phyloP scores from a whole-genome alignment of 768 basidiomycete genomes.

The Ramaria sp. region DNA sequence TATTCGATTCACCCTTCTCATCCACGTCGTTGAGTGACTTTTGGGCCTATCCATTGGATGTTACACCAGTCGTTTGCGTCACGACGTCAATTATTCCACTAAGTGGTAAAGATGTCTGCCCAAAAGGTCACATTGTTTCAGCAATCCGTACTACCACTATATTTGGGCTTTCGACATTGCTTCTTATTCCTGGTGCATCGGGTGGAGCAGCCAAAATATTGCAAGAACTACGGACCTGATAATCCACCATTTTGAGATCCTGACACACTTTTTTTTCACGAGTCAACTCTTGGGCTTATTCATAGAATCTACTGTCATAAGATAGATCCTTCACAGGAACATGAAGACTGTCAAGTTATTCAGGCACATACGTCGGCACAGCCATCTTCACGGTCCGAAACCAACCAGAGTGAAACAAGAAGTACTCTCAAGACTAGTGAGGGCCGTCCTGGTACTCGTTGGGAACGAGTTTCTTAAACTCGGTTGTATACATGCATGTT shows the following conservation, averaged over 20 bases:
- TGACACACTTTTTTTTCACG: not conserved
- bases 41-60: constrained; percentile 3
- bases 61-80: not conserved
- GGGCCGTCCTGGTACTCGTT: not conserved
- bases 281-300: constrained; percentile 3
- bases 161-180: constrained; percentile 2
- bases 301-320: not conserved
- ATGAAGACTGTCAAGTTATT: not conserved
- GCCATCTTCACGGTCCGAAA: not conserved
- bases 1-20: constrained; percentile 2
- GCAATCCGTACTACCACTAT: not conserved
- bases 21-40: constrained; percentile 4
- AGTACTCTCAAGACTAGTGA: not conserved
- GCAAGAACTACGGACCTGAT: not conserved
- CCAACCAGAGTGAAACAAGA: not conserved
- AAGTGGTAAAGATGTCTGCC: not conserved
- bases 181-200: constrained; percentile 3
- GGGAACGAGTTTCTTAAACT: not conserved
- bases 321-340: not conserved
- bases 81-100: not conserved
- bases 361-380: not conserved
- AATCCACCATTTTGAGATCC: not conserved
- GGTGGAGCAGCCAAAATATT: not conserved
- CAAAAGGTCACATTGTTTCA: not conserved
- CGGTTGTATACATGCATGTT: constrained; percentile 2